These are phyloP conservation scores for Oryza nivara DNA, from an alignment of 176 grass and related monocot genomes.

Conservation along the genomic window DNA sequence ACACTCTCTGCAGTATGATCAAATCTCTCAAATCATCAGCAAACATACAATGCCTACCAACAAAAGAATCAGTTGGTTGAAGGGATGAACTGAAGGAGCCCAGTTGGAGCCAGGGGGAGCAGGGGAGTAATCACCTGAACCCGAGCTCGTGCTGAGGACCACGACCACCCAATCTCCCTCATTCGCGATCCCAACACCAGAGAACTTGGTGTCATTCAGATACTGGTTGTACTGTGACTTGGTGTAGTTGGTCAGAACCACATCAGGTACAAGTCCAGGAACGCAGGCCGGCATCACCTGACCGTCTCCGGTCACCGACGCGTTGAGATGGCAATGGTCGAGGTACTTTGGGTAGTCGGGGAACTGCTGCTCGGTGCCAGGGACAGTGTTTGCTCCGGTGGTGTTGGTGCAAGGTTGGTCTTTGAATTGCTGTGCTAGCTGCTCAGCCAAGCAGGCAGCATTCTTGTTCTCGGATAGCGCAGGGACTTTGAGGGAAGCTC, in stretches of 20 bases:
- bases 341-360: conserved; percentile 75
- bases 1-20: neutral
- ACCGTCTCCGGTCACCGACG: conserved; percentile 71
- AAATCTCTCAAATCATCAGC: conserved; percentile 50
- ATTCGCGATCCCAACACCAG: conserved; percentile 75
- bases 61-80: conserved; percentile 47
- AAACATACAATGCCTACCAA: conserved; percentile 57
- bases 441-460: conserved; percentile 80
- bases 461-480: conserved; percentile 70
- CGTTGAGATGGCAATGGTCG: conserved; percentile 77
- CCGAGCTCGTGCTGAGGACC: conserved; percentile 73
- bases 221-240: conserved; percentile 81
- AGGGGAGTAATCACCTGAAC: conserved; percentile 57
- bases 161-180: conserved; percentile 93
- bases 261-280: conserved; percentile 49
- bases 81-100: conserved; percentile 33
- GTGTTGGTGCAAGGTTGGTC: conserved; percentile 80
- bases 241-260: conserved; percentile 92
- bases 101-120: conserved; percentile 49
- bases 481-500: conserved; percentile 72
- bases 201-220: conserved; percentile 64
- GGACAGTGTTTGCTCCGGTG: conserved; percentile 85
- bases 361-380: conserved; percentile 83
- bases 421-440: conserved; percentile 80
- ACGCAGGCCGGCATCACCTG: conserved; percentile 88